Conservation (phyloP, 108 stramenopile species). For the Pseudonitzschia multiseries region DNA sequence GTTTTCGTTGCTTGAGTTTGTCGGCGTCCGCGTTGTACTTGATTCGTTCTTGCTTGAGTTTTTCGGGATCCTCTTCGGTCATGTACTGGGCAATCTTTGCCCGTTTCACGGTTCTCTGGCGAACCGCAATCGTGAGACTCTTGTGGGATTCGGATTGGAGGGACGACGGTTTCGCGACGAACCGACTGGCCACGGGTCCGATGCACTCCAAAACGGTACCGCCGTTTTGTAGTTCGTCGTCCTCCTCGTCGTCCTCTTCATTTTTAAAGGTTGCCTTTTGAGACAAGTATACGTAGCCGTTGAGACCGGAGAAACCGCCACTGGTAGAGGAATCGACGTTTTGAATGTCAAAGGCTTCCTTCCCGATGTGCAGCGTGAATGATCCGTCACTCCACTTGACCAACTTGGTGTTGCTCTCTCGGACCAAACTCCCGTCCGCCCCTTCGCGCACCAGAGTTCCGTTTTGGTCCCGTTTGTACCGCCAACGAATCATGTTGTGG, state of each 20-base stretch:
- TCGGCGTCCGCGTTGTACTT: constrained; percentile 68
- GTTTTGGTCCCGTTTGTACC: constrained; percentile 53
- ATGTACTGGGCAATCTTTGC: constrained; percentile 74
- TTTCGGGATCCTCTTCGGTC: constrained; percentile 86
- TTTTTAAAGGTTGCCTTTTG: constrained; percentile 60
- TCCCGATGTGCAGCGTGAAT: constrained; percentile 80
- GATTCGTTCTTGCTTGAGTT: constrained; percentile 67
- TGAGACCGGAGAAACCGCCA: constrained; percentile 58
- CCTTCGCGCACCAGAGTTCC: constrained; percentile 41
- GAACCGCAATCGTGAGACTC: constrained; percentile 70
- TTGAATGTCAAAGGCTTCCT: constrained; percentile 83
- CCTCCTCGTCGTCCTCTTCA: constrained; percentile 39
- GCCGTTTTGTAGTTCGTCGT: constrained; percentile 41
- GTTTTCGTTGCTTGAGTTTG: constrained; percentile 50
- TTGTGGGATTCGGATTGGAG: constrained; percentile 81
- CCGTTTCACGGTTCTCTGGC: constrained; percentile 72
- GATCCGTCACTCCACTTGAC: constrained; percentile 91
- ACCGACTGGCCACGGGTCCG: constrained; percentile 52
- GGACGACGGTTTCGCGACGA: constrained; percentile 65
- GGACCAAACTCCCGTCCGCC: constrained; percentile 27
- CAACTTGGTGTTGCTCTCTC: constrained; percentile 77
- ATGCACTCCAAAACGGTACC: constrained; percentile 80
- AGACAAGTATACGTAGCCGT: constrained; percentile 71
- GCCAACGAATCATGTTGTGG: constrained; percentile 84
- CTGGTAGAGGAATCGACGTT: constrained; percentile 22